A percentile compares a stretch with the other conserved stretches of the same genome.
phyloP scores from a whole-genome alignment of 768 basidiomycete species.

The Cystofilobasidium bisporidii region DNA sequence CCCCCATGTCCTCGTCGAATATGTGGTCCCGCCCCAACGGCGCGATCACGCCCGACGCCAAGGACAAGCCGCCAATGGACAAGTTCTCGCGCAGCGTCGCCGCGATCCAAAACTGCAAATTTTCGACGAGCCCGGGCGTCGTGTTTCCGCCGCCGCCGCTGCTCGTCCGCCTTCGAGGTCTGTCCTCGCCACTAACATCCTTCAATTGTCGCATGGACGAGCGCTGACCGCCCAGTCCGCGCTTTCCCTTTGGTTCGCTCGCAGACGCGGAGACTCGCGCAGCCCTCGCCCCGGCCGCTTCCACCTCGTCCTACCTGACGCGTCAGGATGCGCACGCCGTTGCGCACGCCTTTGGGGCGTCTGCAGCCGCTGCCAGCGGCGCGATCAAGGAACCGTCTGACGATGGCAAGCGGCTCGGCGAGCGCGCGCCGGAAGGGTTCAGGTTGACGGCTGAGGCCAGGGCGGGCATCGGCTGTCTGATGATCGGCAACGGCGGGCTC shows the following conservation, averaged over 20 bases:
- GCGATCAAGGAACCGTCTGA: background rate
- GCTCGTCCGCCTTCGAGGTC: constrained; percentile 17
- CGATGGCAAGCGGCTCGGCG: constrained; percentile 1
- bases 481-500: constrained; percentile 7
- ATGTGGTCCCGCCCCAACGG: no score
- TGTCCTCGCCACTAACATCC: no score
- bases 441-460: constrained; percentile 18
- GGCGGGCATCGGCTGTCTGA: constrained; percentile 7
- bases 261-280: constrained; percentile 22
- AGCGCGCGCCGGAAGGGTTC: constrained; percentile 3
- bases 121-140: constrained; percentile 19
- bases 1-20: no score
- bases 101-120: constrained; percentile 5
- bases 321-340: constrained; percentile 17
- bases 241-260: no score
- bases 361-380: background rate
- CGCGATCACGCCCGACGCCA: no score
- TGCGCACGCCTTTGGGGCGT: constrained; percentile 3
- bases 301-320: constrained; percentile 9
- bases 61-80: background rate
- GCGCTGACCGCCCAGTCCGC: no score
- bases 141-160: constrained; percentile 23
- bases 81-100: constrained; percentile 8
- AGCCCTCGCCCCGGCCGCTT: constrained; percentile 2
- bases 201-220: no score